Conservation (phyloP, 371 early-diverging fungal species). For the Lichtheimia ornata region DNA sequence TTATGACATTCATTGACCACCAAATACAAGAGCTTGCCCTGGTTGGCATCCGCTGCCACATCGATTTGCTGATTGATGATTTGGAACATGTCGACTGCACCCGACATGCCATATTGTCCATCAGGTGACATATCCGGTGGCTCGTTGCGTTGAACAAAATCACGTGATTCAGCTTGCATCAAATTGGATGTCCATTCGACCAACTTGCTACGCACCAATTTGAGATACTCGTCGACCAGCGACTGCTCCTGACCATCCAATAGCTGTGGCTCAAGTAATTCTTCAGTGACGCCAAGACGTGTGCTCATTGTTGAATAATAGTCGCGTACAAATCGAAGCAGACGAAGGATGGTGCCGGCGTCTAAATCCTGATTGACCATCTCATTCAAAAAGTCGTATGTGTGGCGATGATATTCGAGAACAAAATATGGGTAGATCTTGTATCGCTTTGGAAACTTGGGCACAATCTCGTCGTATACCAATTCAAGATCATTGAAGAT, state of each 20-base stretch:
- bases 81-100: conserved; percentile 88
- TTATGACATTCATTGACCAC: conserved; percentile 86
- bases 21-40: conserved; percentile 84
- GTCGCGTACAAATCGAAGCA: conserved; percentile 89
- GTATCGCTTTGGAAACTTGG: conserved; percentile 88
- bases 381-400: conserved; percentile 75
- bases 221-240: conserved; percentile 84
- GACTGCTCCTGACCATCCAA: conserved; percentile 92
- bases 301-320: conserved; percentile 88
- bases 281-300: conserved; percentile 85
- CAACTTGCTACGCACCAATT: conserved; percentile 81
- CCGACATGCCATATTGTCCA: conserved; percentile 79
- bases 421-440: conserved; percentile 91
- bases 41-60: conserved; percentile 79
- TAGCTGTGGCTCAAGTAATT: conserved; percentile 86
- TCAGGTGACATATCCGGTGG: conserved; percentile 81
- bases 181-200: conserved; percentile 91
- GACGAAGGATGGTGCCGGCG: conserved; percentile 76
- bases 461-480: conserved; percentile 84
- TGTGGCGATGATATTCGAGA: conserved; percentile 89
- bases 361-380: conserved; percentile 76
- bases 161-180: conserved; percentile 78
- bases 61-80: conserved; percentile 97
- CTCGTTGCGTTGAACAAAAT: conserved; percentile 72
- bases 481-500: conserved; percentile 88